phyloP scores from a whole-genome alignment of 306 rosid species.

The Spatholobus suberectus region DNA sequence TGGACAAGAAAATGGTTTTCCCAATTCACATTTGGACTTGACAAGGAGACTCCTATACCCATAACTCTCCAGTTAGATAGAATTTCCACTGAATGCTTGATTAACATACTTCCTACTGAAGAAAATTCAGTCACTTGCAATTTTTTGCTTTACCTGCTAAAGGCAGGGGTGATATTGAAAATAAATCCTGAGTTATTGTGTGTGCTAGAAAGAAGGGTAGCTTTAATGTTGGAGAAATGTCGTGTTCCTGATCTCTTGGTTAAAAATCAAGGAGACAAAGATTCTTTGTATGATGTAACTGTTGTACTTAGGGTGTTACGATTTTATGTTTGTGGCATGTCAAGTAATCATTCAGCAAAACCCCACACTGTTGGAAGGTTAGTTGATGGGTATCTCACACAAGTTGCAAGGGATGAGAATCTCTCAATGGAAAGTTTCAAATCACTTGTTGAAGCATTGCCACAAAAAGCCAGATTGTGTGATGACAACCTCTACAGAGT shows the following conservation, averaged over 20 bases:
- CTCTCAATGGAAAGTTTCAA: slow-evolving; percentile 58
- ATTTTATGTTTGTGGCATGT: slow-evolving; percentile 48
- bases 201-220: slow-evolving; percentile 61
- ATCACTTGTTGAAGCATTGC: slow-evolving; percentile 61
- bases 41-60: slow-evolving; percentile 36
- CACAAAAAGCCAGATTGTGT: slow-evolving; percentile 51
- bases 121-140: slow-evolving; percentile 72
- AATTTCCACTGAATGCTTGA: slow-evolving; percentile 70
- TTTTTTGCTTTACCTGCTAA: slow-evolving; percentile 74
- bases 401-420: slow-evolving; percentile 71
- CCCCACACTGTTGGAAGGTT: slow-evolving; percentile 62
- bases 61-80: slow-evolving; percentile 45
- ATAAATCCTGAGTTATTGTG: slow-evolving; percentile 52
- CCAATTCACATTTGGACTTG: slow-evolving; percentile 47
- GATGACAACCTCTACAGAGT: slow-evolving; percentile 56
- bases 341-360: slow-evolving; percentile 50
- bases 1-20: slow-evolving; percentile 75
- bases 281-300: slow-evolving; percentile 57
- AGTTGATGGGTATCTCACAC: slow-evolving; percentile 72
- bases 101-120: slow-evolving; percentile 63
- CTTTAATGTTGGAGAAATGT: slow-evolving; percentile 63
- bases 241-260: slow-evolving; percentile 65
- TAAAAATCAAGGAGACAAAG: slow-evolving; percentile 53
- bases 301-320: slow-evolving; percentile 59
- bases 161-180: slow-evolving; percentile 59